Conservation (phyloP, 2,329 filamentous ascomycete genomes). For the Colletotrichum abscissum region DNA sequence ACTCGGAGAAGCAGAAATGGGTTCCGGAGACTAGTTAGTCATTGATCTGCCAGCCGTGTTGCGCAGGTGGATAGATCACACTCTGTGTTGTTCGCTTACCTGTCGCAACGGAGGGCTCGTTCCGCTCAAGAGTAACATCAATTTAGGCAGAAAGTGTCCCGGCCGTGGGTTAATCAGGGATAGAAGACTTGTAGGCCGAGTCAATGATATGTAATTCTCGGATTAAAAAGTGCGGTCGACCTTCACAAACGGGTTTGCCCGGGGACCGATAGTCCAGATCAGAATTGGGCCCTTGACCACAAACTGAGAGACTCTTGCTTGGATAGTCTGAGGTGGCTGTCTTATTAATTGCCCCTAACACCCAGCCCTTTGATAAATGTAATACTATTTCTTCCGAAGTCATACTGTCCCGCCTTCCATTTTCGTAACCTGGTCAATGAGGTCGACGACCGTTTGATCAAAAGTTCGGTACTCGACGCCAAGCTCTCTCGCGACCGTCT, state of each 20-base stretch:
- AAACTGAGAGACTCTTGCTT: not conserved
- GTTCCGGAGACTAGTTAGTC: too few species aligned
- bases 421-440: slow-evolving; percentile 41
- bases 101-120: not conserved
- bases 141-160: slow-evolving; percentile 18
- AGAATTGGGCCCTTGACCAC: too few species aligned
- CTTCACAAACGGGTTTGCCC: not conserved
- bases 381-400: too few species aligned
- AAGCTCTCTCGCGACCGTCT: slow-evolving; percentile 51
- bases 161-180: not conserved
- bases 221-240: too few species aligned
- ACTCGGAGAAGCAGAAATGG: not conserved
- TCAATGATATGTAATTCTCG: not conserved
- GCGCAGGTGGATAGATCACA: not conserved
- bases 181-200: not conserved
- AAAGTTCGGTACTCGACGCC: slow-evolving; percentile 50
- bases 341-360: not conserved
- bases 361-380: not conserved
- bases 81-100: not conserved
- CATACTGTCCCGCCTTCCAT: slow-evolving; percentile 36
- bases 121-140: not conserved
- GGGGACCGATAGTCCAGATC: too few species aligned
- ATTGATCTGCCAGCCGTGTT: not conserved
- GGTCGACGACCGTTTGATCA: slow-evolving; percentile 48
- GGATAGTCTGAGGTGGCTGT: too few species aligned